phyloP scores from a whole-genome alignment of 2,329 filamentous ascomycete species.

The Ramularia endophylla region DNA sequence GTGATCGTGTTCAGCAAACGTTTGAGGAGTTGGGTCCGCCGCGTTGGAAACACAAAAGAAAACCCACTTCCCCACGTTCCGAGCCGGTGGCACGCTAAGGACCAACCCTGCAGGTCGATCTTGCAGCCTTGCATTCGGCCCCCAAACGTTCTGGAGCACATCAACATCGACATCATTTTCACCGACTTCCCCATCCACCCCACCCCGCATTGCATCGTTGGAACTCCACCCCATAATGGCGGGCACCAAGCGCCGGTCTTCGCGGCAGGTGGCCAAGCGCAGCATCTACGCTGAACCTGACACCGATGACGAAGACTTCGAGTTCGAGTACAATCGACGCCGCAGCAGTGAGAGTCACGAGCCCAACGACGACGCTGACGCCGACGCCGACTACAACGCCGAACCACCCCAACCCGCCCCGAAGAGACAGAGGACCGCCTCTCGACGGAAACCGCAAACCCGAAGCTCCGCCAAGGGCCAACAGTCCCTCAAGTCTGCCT shows the following conservation, averaged over 20 bases:
- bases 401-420: constrained; percentile 15
- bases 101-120: too few relatives aligned
- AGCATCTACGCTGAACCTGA: constrained; percentile 32
- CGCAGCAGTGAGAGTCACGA: constrained; percentile 18
- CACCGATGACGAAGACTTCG: constrained; percentile 30
- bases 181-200: too few relatives aligned
- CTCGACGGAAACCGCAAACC: constrained; percentile 21
- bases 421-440: constrained; percentile 18
- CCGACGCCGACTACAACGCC: constrained; percentile 12
- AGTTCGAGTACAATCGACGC: constrained; percentile 9
- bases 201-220: too few relatives aligned
- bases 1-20: too few relatives aligned
- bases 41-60: too few relatives aligned
- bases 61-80: too few relatives aligned
- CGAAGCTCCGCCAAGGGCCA: constrained; percentile 17
- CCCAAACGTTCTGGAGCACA: too few relatives aligned
- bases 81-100: too few relatives aligned
- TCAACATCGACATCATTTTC: too few relatives aligned
- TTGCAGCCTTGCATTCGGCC: too few relatives aligned
- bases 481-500: constrained; percentile 11
- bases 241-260: constrained; percentile 29
- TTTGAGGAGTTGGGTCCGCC: too few relatives aligned
- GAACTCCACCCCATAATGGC: constrained; percentile 12
- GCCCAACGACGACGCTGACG: constrained; percentile 26
- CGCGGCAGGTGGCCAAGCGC: constrained; percentile 29